These are phyloP conservation scores for Solanum bukasovii DNA, from an alignment of 257 asterid species.

Conservation along the genomic window DNA sequence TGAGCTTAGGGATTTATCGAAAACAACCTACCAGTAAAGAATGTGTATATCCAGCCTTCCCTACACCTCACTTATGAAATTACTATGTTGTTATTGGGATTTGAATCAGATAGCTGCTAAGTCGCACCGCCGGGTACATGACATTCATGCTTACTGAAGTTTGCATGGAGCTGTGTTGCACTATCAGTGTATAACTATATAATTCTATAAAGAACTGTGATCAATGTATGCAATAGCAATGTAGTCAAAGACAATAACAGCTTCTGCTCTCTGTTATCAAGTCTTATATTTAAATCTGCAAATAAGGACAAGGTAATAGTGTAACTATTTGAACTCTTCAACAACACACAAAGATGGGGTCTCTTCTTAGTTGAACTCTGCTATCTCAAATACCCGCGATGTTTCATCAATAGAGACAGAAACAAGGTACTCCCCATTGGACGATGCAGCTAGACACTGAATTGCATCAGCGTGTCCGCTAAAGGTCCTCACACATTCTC, in stretches of 20 bases:
- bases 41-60: too few relatives aligned
- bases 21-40: too few relatives aligned
- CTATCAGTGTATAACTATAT: background rate
- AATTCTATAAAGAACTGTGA: background rate
- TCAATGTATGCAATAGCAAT: background rate
- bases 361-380: constrained; percentile 35
- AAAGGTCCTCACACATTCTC: constrained; percentile 46
- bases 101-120: background rate
- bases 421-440: constrained; percentile 47
- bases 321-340: background rate
- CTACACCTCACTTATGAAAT: too few relatives aligned
- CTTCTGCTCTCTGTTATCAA: background rate
- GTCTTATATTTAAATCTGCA: background rate
- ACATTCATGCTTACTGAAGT: background rate
- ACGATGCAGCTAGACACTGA: constrained; percentile 52
- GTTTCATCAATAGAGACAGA: constrained; percentile 69
- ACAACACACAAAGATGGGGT: background rate
- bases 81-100: background rate
- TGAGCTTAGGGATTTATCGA: too few relatives aligned
- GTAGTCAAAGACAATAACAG: background rate
- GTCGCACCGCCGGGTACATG: background rate
- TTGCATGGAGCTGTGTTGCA: background rate
- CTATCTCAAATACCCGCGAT: constrained; percentile 73
- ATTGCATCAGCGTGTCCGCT: constrained; percentile 58
- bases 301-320: background rate